These are phyloP conservation scores for Botrytis sinoallii DNA, from an alignment of 2,329 filamentous ascomycete species.

Conservation along the genomic window DNA sequence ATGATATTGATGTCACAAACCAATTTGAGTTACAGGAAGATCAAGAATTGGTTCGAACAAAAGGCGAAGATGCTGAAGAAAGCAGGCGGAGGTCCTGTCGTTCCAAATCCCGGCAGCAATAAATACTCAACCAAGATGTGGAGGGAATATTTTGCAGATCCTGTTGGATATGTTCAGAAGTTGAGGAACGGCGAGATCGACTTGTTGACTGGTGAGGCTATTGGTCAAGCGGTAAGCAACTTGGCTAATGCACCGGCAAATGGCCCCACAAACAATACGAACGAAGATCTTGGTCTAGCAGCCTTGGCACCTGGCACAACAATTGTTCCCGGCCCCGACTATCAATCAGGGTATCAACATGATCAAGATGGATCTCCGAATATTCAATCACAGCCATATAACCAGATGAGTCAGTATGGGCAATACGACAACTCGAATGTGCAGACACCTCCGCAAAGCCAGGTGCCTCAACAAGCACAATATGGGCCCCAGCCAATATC, in stretches of 20 bases:
- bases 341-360: background rate
- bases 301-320: background rate
- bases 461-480: background rate
- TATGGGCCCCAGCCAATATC: background rate
- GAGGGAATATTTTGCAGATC: background rate
- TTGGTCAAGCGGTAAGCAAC: background rate
- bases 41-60: conserved; percentile 8
- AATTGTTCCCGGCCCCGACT: too few species aligned
- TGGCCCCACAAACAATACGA: background rate
- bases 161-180: background rate
- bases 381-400: background rate
- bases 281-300: background rate
- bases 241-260: background rate
- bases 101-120: background rate
- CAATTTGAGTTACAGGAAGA: background rate
- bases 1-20: background rate
- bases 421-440: background rate
- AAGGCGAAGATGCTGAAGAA: background rate
- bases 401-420: background rate
- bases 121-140: background rate
- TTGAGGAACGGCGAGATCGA: conserved; percentile 1
- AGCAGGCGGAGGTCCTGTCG: too few species aligned
- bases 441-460: background rate
- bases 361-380: accelerated
- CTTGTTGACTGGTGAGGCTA: background rate